A percentile compares a stretch with the other conserved stretches of the same genome.
Evolutionary conservation across 2,329 filamentous ascomycete species (phyloP).

Genomic region (Penicillium sp.): DNA sequence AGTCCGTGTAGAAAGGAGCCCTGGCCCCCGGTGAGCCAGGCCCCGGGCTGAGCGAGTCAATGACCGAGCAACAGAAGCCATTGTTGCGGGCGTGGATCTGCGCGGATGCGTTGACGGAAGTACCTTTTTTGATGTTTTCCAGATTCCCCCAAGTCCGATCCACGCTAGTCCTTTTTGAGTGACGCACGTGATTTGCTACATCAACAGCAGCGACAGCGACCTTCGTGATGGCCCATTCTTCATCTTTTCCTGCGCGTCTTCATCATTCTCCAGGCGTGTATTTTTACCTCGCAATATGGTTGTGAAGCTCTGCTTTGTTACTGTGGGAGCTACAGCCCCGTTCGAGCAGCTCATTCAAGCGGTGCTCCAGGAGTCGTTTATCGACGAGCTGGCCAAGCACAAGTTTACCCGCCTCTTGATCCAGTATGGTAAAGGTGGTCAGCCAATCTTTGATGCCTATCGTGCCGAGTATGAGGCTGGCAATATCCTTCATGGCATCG

Average conservation of each 20-base stretch:
- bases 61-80: slow-evolving; percentile 43
- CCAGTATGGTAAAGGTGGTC: slow-evolving; percentile 75
- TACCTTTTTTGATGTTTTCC: slow-evolving; percentile 24
- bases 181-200: slow-evolving; percentile 8
- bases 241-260: neutral
- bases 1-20: slow-evolving; percentile 27
- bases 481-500: slow-evolving; percentile 43
- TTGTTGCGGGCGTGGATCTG: slow-evolving; percentile 28
- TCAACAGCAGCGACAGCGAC: neutral
- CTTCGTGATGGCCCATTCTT: neutral
- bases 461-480: slow-evolving; percentile 24
- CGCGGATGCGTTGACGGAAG: slow-evolving; percentile 12
- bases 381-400: slow-evolving; percentile 58
- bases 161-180: slow-evolving; percentile 26
- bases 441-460: slow-evolving; percentile 53
- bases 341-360: slow-evolving; percentile 72
- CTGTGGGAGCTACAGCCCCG: slow-evolving; percentile 85
- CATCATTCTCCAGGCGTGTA: neutral
- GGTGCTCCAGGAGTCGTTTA: slow-evolving; percentile 63
- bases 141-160: slow-evolving; percentile 10
- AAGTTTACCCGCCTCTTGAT: slow-evolving; percentile 73
- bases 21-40: slow-evolving; percentile 34
- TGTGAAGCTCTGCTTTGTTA: slow-evolving; percentile 70
- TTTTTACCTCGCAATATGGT: neutral
- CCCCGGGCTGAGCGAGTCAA: slow-evolving; percentile 39